Conservation (phyloP, 352 stramenopile species). For the Blastocystis sp. region DNA sequence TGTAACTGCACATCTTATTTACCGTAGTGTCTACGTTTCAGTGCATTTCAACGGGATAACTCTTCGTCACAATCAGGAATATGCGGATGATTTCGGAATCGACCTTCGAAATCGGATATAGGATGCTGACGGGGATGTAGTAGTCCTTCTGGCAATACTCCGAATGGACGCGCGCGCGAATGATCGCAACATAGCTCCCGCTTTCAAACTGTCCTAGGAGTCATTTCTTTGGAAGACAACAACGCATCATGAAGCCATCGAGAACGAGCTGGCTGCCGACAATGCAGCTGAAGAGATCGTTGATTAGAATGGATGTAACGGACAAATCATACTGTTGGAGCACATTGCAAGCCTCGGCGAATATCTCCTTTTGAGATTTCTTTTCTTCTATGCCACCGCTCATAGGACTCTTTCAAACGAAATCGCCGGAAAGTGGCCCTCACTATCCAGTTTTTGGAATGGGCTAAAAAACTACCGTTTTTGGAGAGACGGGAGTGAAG, state of each 20-base stretch:
- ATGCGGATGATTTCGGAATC: conserved; percentile 12
- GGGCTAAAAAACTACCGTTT: too few relatives aligned
- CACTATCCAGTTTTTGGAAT: neutral
- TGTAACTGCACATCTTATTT: conserved; percentile 41
- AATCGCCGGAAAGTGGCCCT: neutral
- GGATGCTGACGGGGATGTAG: conserved; percentile 63
- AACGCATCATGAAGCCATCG: conserved; percentile 48
- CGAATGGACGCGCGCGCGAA: conserved; percentile 36
- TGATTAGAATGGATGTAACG: conserved; percentile 43
- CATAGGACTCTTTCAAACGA: neutral
- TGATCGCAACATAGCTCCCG: conserved; percentile 22
- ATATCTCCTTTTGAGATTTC: conserved; percentile 45
- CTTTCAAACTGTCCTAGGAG: conserved; percentile 44
- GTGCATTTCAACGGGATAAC: neutral
- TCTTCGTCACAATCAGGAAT: conserved; percentile 54
- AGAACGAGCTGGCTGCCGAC: conserved; percentile 21
- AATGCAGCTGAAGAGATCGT: conserved; percentile 17
- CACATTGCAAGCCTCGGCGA: conserved; percentile 29
- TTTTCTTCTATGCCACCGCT: neutral
- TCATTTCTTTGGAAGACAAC: neutral
- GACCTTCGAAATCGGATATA: conserved; percentile 15
- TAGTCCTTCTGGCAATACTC: conserved; percentile 60
- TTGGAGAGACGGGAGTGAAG: too few relatives aligned
- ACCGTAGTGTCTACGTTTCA: conserved; percentile 46
- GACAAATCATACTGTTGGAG: conserved; percentile 4